phyloP scores from a whole-genome alignment of 164 flowering plant species.

The Chimonanthus praecox region DNA sequence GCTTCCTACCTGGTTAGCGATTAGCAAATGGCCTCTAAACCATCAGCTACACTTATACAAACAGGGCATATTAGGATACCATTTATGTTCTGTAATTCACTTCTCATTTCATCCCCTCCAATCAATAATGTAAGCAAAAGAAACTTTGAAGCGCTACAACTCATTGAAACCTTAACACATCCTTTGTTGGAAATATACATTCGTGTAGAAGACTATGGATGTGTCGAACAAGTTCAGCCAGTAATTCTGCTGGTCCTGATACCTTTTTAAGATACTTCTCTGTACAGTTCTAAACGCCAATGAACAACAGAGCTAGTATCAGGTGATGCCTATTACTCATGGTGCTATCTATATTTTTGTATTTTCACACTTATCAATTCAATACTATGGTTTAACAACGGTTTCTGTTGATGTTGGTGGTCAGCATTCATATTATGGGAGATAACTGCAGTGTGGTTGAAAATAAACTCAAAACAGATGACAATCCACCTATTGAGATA shows the following conservation, averaged over 20 bases:
- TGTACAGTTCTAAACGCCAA: background rate
- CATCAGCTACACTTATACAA: background rate
- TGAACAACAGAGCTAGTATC: background rate
- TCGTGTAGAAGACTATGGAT: background rate
- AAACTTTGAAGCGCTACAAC: background rate
- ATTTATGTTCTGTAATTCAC: background rate
- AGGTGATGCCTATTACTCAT: background rate
- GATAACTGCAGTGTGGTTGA: background rate
- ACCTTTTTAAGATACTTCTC: background rate
- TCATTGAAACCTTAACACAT: background rate
- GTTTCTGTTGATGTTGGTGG: background rate
- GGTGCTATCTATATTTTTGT: background rate
- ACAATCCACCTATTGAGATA: conserved; percentile 20
- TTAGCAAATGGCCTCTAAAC: background rate
- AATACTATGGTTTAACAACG: background rate
- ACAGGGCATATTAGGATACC: background rate
- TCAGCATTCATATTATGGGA: background rate
- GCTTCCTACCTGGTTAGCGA: too few relatives aligned
- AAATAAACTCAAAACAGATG: background rate
- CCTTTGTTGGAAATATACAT: background rate
- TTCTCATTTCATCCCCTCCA: background rate
- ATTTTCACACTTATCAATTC: background rate
- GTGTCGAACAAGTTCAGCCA: background rate
- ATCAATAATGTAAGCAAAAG: background rate
- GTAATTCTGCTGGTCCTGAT: background rate